Evolutionary conservation across 768 basidiomycete species (phyloP), one percentile per base, ranked within the genome.

Genomic region (Podaxis sp.): DNA sequence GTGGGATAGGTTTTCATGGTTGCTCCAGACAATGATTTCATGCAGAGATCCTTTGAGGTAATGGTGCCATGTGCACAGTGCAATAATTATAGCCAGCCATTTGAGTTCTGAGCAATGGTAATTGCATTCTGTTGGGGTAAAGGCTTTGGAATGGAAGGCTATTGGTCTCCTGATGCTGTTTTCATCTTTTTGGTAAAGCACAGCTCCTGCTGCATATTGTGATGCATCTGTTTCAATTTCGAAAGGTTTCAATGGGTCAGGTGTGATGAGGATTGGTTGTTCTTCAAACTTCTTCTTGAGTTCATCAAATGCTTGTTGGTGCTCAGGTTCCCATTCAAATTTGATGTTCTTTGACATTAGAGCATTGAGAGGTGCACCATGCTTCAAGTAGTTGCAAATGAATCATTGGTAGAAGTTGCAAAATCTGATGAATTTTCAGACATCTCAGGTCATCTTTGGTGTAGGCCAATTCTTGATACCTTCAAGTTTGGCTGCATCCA

Each of bases 381-480:
- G 17, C 2, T 38, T n/a, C 3, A 3, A 15, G 3, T 12, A 55
- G 17, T 55, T 40, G 1, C 40, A 25, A 25, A 56, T 40, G 37
- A 25, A 33, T 17, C n/a, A 4, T 37, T 22, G 3, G 41, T 78
- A 80, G 59, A 75, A 80, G 37, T 78, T 78, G 0, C 62, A 29
- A 40, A 83, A 82, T 0, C 80, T 76, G 0, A 81, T 63, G 60
- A 83, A 84, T 12, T 68, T 67, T 55, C 76, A 77, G 0, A 81
- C 25, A 1, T 82, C 72, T 1, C 66, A 66, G 29, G 47, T 11
- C 56, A 50, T 53, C 64, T 68, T 59, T 62, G 70, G 33, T 65
- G 65, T 50, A 43, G 76, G 77, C 79, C 77, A 80, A 1, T 74
- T 65, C 0, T 46, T 9, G 9, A 82, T 68, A 0, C 71, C 70